These are phyloP conservation scores for Globomyces pollinis-pini DNA, from an alignment of 192 early-diverging fungal genomes.

Conservation along the genomic window DNA sequence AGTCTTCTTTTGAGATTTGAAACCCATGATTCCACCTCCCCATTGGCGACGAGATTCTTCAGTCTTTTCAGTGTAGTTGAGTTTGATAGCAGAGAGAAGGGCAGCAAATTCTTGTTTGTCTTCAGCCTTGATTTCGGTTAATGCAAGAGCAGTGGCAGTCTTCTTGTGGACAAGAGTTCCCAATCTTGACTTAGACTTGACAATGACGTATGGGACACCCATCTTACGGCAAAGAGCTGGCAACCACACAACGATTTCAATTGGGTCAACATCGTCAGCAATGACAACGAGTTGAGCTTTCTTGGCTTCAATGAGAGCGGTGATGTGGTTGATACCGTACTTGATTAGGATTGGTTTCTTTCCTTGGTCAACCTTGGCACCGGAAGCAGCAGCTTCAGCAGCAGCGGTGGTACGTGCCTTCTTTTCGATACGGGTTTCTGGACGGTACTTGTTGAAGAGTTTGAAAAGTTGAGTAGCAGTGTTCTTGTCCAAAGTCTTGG, in stretches of 20 bases:
- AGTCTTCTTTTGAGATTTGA: conserved; percentile 80
- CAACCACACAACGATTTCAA: conserved; percentile 98
- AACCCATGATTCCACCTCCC: conserved; percentile 99
- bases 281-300: conserved; percentile 98
- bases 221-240: conserved; percentile 99
- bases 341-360: conserved; percentile 96
- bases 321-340: conserved; percentile 99
- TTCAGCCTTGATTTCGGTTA: conserved; percentile 89
- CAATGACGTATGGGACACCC: conserved; percentile 98
- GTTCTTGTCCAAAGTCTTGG: conserved; percentile 96
- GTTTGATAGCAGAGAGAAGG: conserved; percentile 84
- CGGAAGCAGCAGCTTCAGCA: conserved; percentile 83
- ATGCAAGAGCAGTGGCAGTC: conserved; percentile 94
- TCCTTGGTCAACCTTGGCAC: conserved; percentile 74
- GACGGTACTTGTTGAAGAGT: conserved; percentile 98
- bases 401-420: conserved; percentile 79
- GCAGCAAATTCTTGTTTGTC: conserved; percentile 88
- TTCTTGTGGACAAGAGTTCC: conserved; percentile 99
- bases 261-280: conserved; percentile 99
- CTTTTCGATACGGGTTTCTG: conserved; percentile 97
- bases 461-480: conserved; percentile 96
- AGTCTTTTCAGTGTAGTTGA: conserved; percentile 93
- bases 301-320: conserved; percentile 96
- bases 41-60: conserved; percentile 84
- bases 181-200: conserved; percentile 98